Evolutionary conservation across 1,284 basidiomycete species (phyloP), one percentile per base, ranked within the genome.

Genomic region (Tilletia indica): DNA sequence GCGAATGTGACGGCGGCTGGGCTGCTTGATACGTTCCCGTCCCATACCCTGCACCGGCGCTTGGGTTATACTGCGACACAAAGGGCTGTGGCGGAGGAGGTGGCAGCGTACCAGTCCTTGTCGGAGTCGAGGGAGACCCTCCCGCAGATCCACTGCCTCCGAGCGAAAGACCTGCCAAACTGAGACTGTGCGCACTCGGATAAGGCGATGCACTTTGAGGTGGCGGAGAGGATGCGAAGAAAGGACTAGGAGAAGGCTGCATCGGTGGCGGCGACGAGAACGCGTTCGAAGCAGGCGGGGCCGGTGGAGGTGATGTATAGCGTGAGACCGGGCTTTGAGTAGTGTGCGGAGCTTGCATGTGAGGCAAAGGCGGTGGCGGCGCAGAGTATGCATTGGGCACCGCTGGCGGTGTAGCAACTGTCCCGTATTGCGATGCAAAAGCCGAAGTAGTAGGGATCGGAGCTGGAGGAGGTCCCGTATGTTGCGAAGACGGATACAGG

Each of bases 1-100:
- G 85, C 4, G 83, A 16, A 14, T 64, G 61, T 39, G 61, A 25
- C 51, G 51, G 61, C 36, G 61, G 61, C 36, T 14, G 34, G 9
- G 8, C 25, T 31, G 25, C 25, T 31, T 31, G 36, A 21, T 64
- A 42, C 61, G 61, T 6, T 45, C 42, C 42, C 6, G 9, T 14
- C 16, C 51, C 51, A 54, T 54, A 25, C 8, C 51, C 42, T 45
- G 42, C 56, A 31, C 21, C 21, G n/a, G 25, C 25, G 21, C 34
- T 58, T 12, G 61, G 61, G 19, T 64, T 64, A 38, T 64, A 64
- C 6, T 64, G 34, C 16, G 61, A 12, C 12, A 64, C 61, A 16
- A 64, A 64, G 12, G 61, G 61, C 61, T 64, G 61, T 9, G 61
- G 61, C 36, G 61, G 61, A 11, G 61, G 61, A 19, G 61, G 61